Evolutionary conservation across 202 grass and related monocot species (phyloP).

Genomic region (Carex arenaria): DNA sequence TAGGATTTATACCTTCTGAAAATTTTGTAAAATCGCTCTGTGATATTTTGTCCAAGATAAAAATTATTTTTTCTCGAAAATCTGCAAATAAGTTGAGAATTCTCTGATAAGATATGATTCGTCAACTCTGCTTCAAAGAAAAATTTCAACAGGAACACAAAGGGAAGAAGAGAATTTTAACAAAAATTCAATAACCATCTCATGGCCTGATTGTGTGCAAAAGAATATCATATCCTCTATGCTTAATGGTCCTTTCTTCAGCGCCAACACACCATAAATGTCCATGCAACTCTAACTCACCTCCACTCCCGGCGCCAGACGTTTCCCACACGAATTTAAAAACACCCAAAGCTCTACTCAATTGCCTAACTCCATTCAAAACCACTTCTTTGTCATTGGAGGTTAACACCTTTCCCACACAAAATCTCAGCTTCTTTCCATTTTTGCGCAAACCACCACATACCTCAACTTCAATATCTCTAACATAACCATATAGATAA

Average conservation of each 20-base stretch:
- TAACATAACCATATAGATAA: conserved; percentile 59
- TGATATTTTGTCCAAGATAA: neutral
- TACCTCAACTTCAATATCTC: conserved; percentile 51
- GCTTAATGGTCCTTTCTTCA: conserved; percentile 46
- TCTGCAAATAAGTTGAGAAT: neutral
- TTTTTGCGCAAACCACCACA: conserved; percentile 28
- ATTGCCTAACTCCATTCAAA: conserved; percentile 41
- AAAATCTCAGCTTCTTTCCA: conserved; percentile 29
- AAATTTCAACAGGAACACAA: neutral
- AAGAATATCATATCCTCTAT: conserved; percentile 61
- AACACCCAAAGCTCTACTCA: conserved; percentile 48
- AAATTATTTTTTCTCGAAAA: neutral
- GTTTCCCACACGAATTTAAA: conserved; percentile 78
- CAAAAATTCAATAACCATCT: conserved; percentile 19
- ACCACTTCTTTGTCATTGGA: conserved; percentile 25
- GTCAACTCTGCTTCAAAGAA: neutral
- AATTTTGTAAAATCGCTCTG: neutral
- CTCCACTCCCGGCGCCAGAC: conserved; percentile 7
- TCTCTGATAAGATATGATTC: neutral
- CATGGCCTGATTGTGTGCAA: conserved; percentile 46
- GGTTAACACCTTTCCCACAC: conserved; percentile 37
- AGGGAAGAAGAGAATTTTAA: neutral
- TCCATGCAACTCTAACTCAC: conserved; percentile 53
- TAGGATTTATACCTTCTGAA: too few relatives aligned
- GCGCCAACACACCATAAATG: conserved; percentile 62